Evolutionary conservation across 164 flowering plant species (phyloP).

Genomic region (Taxillus chinensis): DNA sequence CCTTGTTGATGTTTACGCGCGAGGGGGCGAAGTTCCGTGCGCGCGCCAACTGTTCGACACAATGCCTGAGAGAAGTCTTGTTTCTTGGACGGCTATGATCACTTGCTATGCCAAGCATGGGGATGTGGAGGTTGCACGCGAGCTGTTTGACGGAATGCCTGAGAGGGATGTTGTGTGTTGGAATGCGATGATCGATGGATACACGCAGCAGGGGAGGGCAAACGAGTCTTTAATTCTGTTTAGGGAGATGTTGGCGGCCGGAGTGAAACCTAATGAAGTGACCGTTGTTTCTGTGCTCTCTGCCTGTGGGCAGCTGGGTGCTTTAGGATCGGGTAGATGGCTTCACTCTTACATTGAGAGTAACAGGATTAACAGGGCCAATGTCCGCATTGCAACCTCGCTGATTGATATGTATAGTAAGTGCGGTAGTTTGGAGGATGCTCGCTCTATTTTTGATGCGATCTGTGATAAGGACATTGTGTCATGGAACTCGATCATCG

Average conservation of each 20-base stretch:
- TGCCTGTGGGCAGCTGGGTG: slow-evolving; percentile 68
- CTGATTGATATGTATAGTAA: slow-evolving; percentile 74
- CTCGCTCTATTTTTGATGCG: slow-evolving; percentile 43
- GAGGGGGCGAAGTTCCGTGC: slow-evolving; percentile 40
- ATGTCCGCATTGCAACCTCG: slow-evolving; percentile 51
- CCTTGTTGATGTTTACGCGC: slow-evolving; percentile 61
- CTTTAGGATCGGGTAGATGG: slow-evolving; percentile 63
- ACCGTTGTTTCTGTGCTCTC: slow-evolving; percentile 55
- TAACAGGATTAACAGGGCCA: slow-evolving; percentile 18
- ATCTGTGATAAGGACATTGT: slow-evolving; percentile 49
- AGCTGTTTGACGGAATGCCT: slow-evolving; percentile 45
- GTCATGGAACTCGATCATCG: slow-evolving; percentile 76
- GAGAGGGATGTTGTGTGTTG: slow-evolving; percentile 69
- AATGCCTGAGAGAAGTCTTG: slow-evolving; percentile 55
- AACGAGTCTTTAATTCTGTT: slow-evolving; percentile 45
- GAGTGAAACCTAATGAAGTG: slow-evolving; percentile 40
- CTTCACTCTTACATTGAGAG: slow-evolving; percentile 50
- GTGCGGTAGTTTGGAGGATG: slow-evolving; percentile 79
- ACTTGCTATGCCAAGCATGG: slow-evolving; percentile 60
- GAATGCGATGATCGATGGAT: slow-evolving; percentile 19
- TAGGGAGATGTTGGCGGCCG: slow-evolving; percentile 36
- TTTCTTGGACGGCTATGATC: slow-evolving; percentile 60
- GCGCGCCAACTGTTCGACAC: slow-evolving; percentile 52
- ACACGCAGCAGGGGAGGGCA: slow-evolving; percentile 6
- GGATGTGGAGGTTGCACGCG: slow-evolving; percentile 35